A percentile compares a stretch with the other conserved stretches of the same genome.
phyloP scores from a whole-genome alignment of 441 rosid species.

The Flueggea neowawraea region DNA sequence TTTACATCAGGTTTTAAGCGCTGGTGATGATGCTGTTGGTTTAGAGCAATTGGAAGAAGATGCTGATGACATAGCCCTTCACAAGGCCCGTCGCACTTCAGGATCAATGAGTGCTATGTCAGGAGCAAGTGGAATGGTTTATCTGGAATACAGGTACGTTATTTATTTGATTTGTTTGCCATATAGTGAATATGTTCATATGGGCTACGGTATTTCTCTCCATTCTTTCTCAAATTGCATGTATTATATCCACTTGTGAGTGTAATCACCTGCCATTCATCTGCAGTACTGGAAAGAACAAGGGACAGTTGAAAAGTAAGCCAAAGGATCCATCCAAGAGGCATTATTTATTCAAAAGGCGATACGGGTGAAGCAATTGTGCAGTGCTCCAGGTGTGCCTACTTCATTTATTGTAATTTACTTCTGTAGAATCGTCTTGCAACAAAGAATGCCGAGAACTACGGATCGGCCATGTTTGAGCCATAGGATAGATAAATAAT shows the following conservation, averaged over 20 bases:
- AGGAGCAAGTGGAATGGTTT: constrained; percentile 86
- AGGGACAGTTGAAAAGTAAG: constrained; percentile 46
- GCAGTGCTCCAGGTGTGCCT: not conserved
- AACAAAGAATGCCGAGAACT: no score
- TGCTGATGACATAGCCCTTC: constrained; percentile 81
- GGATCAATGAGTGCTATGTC: constrained; percentile 92
- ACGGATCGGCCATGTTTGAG: no score
- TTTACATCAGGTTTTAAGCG: constrained; percentile 58
- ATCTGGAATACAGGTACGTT: constrained; percentile 83
- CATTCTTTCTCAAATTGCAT: not conserved
- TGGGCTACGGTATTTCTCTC: no score
- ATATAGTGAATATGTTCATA: not conserved
- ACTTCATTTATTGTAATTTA: no score
- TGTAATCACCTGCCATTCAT: not conserved
- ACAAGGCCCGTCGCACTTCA: constrained; percentile 57
- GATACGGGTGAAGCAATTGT: constrained; percentile 37
- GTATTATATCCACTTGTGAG: not conserved
- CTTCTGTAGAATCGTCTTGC: no score
- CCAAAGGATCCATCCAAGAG: constrained; percentile 87
- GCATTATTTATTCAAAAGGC: constrained; percentile 69
- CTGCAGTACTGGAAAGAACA: constrained; percentile 53
- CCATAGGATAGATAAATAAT: no score
- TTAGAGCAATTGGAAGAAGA: constrained; percentile 90
- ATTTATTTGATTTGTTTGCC: not conserved
- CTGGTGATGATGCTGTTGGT: constrained; percentile 85